Conservation (phyloP, 2,329 filamentous ascomycete genomes). For the Stenocarpella maydis region DNA sequence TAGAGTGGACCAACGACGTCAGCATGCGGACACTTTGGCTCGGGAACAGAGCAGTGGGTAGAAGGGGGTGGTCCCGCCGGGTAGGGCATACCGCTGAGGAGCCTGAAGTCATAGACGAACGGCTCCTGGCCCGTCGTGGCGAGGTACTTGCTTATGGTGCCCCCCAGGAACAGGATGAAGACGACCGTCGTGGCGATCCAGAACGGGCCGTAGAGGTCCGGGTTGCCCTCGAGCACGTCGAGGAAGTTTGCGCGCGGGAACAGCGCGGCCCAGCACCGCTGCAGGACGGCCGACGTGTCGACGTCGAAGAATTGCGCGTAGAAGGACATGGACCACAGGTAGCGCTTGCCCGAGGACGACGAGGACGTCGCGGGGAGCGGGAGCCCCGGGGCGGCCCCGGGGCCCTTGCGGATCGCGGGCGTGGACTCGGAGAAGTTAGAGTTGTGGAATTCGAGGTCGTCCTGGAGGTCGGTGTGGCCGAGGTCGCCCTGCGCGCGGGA, state of each 20-base stretch:
- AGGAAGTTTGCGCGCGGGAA: slow-evolving; percentile 95
- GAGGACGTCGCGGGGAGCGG: slow-evolving; percentile 53
- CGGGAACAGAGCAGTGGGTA: background rate
- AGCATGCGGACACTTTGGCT: background rate
- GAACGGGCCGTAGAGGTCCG: slow-evolving; percentile 94
- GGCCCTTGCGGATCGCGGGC: slow-evolving; percentile 58
- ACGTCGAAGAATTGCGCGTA: slow-evolving; percentile 99
- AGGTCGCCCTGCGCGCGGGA: slow-evolving; percentile 78
- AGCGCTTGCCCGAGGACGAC: slow-evolving; percentile 71
- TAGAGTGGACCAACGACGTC: slow-evolving; percentile 41
- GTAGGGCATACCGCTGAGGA: slow-evolving; percentile 78
- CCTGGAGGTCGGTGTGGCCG: slow-evolving; percentile 96
- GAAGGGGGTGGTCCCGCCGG: slow-evolving; percentile 1
- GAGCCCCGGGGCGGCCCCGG: slow-evolving; percentile 54
- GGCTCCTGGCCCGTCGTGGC: slow-evolving; percentile 71
- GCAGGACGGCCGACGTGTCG: slow-evolving; percentile 87
- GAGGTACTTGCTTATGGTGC: slow-evolving; percentile 92
- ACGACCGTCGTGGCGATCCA: slow-evolving; percentile 99
- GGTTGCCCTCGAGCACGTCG: slow-evolving; percentile 95
- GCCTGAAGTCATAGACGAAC: slow-evolving; percentile 90
- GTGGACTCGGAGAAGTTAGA: slow-evolving; percentile 79
- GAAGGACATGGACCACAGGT: slow-evolving; percentile 91
- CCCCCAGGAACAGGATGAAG: slow-evolving; percentile 92
- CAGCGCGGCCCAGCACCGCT: slow-evolving; percentile 86
- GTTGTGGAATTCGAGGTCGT: slow-evolving; percentile 98